phyloP scores from a whole-genome alignment of 176 grass and related monocot genomes.

The Pharus latifolius region DNA sequence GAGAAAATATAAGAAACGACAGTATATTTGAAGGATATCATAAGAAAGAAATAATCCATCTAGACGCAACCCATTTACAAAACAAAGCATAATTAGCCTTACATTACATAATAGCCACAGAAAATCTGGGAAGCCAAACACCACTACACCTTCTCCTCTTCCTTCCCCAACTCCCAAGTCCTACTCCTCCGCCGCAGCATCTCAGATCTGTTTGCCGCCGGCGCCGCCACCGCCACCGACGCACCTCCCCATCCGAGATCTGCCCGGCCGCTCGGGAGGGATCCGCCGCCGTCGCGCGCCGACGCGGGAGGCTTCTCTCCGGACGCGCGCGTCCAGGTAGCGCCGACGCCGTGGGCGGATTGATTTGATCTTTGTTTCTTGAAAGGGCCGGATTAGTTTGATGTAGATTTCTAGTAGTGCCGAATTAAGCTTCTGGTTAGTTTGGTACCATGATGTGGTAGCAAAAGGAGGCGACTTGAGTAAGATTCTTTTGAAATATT shows the following conservation, averaged over 20 bases:
- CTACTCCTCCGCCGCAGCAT: neutral
- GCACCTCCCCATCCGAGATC: neutral
- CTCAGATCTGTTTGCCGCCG: neutral
- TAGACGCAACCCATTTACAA: too few relatives aligned
- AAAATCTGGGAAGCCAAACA: slow-evolving; percentile 20
- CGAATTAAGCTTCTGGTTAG: neutral
- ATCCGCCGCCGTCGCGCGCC: neutral
- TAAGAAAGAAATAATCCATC: too few relatives aligned
- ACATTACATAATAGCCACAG: too few relatives aligned
- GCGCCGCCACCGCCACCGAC: neutral
- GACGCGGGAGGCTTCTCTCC: too few relatives aligned
- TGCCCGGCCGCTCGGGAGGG: neutral
- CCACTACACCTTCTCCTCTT: slow-evolving; percentile 6
- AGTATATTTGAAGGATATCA: too few relatives aligned
- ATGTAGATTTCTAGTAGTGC: neutral
- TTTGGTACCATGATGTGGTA: neutral
- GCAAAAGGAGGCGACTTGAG: too few relatives aligned
- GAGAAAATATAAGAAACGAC: too few relatives aligned
- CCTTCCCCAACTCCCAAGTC: neutral
- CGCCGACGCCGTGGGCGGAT: neutral
- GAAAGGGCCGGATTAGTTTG: neutral
- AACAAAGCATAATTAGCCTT: too few relatives aligned
- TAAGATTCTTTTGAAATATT: too few relatives aligned
- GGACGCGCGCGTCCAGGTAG: slow-evolving; percentile 18
- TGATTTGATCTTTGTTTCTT: neutral